Conservation (phyloP, 2,329 filamentous ascomycete species). For the Alternaria consortialis region DNA sequence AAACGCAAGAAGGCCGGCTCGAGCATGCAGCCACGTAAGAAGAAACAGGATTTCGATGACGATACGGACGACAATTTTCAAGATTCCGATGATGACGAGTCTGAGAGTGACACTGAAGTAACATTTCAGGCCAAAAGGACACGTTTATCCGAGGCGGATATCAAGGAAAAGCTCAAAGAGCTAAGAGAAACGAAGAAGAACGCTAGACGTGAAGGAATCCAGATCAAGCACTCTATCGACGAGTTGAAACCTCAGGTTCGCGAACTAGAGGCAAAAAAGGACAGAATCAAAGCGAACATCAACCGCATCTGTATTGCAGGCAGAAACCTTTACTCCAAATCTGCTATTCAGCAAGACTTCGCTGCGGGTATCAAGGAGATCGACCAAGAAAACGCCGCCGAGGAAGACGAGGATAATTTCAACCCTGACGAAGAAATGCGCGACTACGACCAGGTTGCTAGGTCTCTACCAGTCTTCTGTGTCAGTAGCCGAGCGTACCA, state of each 20-base stretch:
- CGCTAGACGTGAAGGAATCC: slow-evolving; percentile 42
- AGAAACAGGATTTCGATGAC: not conserved
- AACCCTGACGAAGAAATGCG: slow-evolving; percentile 63
- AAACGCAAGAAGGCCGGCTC: slow-evolving; percentile 55
- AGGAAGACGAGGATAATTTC: slow-evolving; percentile 64
- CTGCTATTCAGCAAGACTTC: slow-evolving; percentile 66
- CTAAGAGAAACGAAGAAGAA: slow-evolving; percentile 56
- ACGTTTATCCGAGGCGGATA: slow-evolving; percentile 53
- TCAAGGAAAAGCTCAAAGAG: slow-evolving; percentile 56
- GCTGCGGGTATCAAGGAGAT: slow-evolving; percentile 68
- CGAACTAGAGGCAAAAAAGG: slow-evolving; percentile 40
- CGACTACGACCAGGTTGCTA: slow-evolving; percentile 67
- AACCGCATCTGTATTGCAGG: slow-evolving; percentile 60
- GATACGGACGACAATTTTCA: slow-evolving; percentile 4
- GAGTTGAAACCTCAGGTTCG: slow-evolving; percentile 40
- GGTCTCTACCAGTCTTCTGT: slow-evolving; percentile 69
- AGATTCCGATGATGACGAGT: slow-evolving; percentile 32
- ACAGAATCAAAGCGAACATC: slow-evolving; percentile 46
- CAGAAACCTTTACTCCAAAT: slow-evolving; percentile 65
- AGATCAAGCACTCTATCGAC: slow-evolving; percentile 43
- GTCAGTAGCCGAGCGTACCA: slow-evolving; percentile 71
- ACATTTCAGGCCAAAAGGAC: slow-evolving; percentile 30
- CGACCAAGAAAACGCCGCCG: slow-evolving; percentile 63
- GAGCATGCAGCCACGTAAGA: slow-evolving; percentile 4
- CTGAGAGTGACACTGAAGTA: slow-evolving; percentile 33